These are phyloP conservation scores for Durusdinium trenchii DNA, from an alignment of 73 alveolate species.

Conservation along the genomic window DNA sequence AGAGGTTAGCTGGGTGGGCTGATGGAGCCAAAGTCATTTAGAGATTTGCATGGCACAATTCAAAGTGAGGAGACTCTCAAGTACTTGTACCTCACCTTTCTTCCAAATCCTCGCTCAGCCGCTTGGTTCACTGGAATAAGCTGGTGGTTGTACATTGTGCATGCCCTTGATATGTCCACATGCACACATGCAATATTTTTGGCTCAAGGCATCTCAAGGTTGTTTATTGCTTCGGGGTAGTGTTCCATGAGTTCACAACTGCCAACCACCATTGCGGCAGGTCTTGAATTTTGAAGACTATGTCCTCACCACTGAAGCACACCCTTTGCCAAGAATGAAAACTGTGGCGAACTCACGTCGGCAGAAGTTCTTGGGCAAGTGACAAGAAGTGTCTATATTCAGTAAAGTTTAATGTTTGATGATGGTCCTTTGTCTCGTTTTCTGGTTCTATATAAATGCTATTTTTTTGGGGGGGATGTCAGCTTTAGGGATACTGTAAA, in stretches of 20 bases:
- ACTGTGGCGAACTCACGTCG: neutral
- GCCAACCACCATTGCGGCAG: neutral
- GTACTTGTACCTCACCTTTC: constrained; percentile 79
- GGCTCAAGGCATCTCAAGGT: too few relatives aligned
- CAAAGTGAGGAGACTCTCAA: constrained; percentile 57
- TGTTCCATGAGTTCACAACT: too few relatives aligned
- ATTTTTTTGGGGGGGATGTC: too few relatives aligned
- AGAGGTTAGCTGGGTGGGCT: too few relatives aligned
- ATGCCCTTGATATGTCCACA: too few relatives aligned
- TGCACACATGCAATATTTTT: too few relatives aligned
- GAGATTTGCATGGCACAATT: neutral
- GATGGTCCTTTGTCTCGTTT: too few relatives aligned
- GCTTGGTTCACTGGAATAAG: neutral
- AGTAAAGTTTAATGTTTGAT: too few relatives aligned
- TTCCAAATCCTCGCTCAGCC: constrained; percentile 65
- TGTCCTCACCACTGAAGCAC: constrained; percentile 83
- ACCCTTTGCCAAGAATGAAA: constrained; percentile 7
- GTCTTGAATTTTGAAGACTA: constrained; percentile 87
- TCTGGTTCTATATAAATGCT: too few relatives aligned
- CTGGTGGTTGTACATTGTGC: neutral
- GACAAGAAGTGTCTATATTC: neutral
- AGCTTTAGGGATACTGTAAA: too few relatives aligned
- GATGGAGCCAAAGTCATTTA: too few relatives aligned
- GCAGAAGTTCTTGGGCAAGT: constrained; percentile 84
- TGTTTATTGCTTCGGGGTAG: too few relatives aligned